Evolutionary conservation across 164 flowering plant genomes (phyloP), one percentile per base, ranked within the genome.

Genomic region (Protea cynaroides): DNA sequence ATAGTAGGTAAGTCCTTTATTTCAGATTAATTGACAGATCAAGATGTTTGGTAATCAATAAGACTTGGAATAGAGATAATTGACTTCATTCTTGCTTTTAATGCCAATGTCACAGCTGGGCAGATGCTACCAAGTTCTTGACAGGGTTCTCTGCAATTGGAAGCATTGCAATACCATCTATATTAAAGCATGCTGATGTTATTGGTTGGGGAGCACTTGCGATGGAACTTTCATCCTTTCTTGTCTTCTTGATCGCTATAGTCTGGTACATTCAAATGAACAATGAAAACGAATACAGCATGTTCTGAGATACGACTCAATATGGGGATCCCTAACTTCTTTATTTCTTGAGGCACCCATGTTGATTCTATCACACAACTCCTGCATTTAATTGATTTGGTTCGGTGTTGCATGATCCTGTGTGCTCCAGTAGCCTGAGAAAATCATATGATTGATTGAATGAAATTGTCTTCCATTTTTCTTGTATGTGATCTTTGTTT

Each of bases 131-230:
- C 15, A 94, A 91, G 76, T 94, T 94, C 78, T 63, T 91, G 74
- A 94, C 98, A 7, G 98, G 98, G 66, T 83, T 84, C 59, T 87
- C 96, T 21, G 74, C 80, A 12, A 74, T 91, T 21, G 97, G 98
- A 64, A 94, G 98, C 83, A 81, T 94, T 59, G 98, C 97, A 1
- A 94, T 94, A 65, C 98, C 97, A 15, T 71, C 72, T 18, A 87
- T 94, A 68, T 74, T 94, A 37, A 94, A 86, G 79, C 98, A 94
- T 80, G 96, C 98, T 1, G 87, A 86, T 58, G 78, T 91, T n/a
- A 94, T 94, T 64, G 75, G 95, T 23, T 94, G 95, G 97, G 97
- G 96, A 57, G 98, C 98, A 8, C 55, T 87, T 24, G 70, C 75
- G 25, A 76, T 94, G 96, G 91, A 83, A 66, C 80, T 94, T n/a